phyloP scores from a whole-genome alignment of 2,329 filamentous ascomycete species.

The Venturia asperata region DNA sequence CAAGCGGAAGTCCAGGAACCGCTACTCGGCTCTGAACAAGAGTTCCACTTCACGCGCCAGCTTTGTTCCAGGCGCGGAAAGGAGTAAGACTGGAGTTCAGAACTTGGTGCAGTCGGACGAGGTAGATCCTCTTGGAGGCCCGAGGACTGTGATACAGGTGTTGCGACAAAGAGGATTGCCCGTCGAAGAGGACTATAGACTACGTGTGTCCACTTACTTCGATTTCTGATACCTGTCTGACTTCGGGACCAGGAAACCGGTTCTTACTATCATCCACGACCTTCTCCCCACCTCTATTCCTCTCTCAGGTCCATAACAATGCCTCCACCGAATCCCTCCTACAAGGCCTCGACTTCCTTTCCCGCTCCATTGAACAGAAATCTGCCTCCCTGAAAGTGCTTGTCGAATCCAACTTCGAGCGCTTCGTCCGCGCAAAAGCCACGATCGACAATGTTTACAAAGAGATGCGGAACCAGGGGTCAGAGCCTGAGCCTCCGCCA shows the following conservation, averaged over 20 bases:
- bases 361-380: conserved; percentile 92
- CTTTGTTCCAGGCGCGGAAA: conserved; percentile 58
- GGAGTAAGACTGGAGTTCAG: conserved; percentile 59
- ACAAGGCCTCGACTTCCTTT: conserved; percentile 75
- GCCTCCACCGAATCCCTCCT: conserved; percentile 78
- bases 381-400: conserved; percentile 92
- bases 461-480: conserved; percentile 78
- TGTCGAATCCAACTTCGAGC: conserved; percentile 96
- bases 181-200: conserved; percentile 72
- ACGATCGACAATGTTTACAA: conserved; percentile 98
- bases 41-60: conserved; percentile 63
- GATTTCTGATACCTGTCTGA: conserved; percentile 1
- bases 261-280: conserved; percentile 94
- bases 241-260: conserved; percentile 55
- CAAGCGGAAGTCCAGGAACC: conserved; percentile 53
- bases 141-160: conserved; percentile 76
- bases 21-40: conserved; percentile 78
- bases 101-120: conserved; percentile 86
- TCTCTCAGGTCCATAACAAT: conserved; percentile 82
- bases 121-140: conserved; percentile 80
- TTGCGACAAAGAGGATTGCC: conserved; percentile 69
- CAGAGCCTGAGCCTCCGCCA: conserved; percentile 32
- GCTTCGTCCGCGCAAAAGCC: conserved; percentile 93
- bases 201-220: conserved; percentile 51
- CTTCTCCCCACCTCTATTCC: conserved; percentile 85